A percentile compares a stretch with the other conserved stretches of the same genome.
phyloP scores from a whole-genome alignment of 2,329 filamentous ascomycete species.

The Calonectria leucothoes region DNA sequence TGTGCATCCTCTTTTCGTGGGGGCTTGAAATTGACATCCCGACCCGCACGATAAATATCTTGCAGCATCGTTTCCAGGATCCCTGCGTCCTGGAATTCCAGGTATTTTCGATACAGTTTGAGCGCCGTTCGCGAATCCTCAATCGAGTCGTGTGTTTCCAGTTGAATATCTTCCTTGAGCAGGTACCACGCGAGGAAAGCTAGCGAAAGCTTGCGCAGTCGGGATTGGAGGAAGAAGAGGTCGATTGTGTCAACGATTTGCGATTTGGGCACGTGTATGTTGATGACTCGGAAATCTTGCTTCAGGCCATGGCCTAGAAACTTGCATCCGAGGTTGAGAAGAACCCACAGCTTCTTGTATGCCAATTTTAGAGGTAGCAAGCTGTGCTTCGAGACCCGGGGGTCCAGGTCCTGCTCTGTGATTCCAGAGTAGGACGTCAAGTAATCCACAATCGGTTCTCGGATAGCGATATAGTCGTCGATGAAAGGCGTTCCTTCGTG shows the following conservation, averaged over 20 bases:
- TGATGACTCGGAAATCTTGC: constrained; percentile 97
- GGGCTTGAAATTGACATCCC: constrained; percentile 63
- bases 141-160: constrained; percentile 92
- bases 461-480: constrained; percentile 95
- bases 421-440: constrained; percentile 96
- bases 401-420: constrained; percentile 84
- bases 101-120: constrained; percentile 88
- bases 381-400: constrained; percentile 80
- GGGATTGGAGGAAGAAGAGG: constrained; percentile 84
- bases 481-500: constrained; percentile 90
- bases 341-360: constrained; percentile 98
- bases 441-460: constrained; percentile 94
- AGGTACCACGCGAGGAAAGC: constrained; percentile 93
- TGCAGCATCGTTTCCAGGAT: constrained; percentile 85
- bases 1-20: constrained; percentile 59
- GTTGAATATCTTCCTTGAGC: constrained; percentile 93
- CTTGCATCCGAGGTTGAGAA: constrained; percentile 92
- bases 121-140: constrained; percentile 94
- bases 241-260: constrained; percentile 97
- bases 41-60: constrained; percentile 77
- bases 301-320: constrained; percentile 95
- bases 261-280: constrained; percentile 90
- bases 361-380: constrained; percentile 89
- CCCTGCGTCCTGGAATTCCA: constrained; percentile 88
- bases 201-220: constrained; percentile 87